These are phyloP conservation scores for Nemania serpens DNA, from an alignment of 2,329 filamentous ascomycete genomes.

Conservation along the genomic window DNA sequence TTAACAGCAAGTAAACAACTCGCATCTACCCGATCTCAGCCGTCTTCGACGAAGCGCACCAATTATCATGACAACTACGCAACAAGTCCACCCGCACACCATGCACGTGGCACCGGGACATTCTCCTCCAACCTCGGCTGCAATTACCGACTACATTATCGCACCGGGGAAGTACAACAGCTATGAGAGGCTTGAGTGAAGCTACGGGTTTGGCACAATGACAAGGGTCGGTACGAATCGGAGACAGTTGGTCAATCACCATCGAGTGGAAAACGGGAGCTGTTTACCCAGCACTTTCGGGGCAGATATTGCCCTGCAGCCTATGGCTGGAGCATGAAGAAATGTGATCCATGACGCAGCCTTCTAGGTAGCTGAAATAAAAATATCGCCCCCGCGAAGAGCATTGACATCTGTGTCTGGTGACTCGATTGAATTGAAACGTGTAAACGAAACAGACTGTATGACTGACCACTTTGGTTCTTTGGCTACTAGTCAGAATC, in stretches of 20 bases:
- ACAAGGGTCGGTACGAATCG: slow-evolving; percentile 34
- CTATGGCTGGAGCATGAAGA: slow-evolving; percentile 27
- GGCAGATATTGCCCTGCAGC: slow-evolving; percentile 23
- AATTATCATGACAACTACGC: slow-evolving; percentile 44
- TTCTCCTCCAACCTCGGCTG: slow-evolving; percentile 10
- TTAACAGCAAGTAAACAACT: slow-evolving; percentile 50
- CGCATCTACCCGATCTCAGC: slow-evolving; percentile 48
- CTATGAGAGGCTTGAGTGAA: slow-evolving; percentile 28
- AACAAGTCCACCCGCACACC: slow-evolving; percentile 39
- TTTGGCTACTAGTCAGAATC: no score
- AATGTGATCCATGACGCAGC: slow-evolving; percentile 27
- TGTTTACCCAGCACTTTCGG: slow-evolving; percentile 36
- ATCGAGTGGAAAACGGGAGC: slow-evolving; percentile 37
- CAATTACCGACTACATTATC: slow-evolving; percentile 11
- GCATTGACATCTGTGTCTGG: background rate
- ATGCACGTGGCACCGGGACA: slow-evolving; percentile 34
- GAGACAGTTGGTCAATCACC: slow-evolving; percentile 41
- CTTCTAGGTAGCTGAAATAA: slow-evolving; percentile 38
- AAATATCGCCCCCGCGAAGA: slow-evolving; percentile 24
- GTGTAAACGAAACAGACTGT: background rate
- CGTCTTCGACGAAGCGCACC: slow-evolving; percentile 37
- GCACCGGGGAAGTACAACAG: slow-evolving; percentile 8
- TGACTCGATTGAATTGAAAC: background rate
- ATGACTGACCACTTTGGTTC: no score
- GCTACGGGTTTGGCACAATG: slow-evolving; percentile 43